phyloP scores from a whole-genome alignment of 768 basidiomycete species.

The Boletus vermiculosoides region DNA sequence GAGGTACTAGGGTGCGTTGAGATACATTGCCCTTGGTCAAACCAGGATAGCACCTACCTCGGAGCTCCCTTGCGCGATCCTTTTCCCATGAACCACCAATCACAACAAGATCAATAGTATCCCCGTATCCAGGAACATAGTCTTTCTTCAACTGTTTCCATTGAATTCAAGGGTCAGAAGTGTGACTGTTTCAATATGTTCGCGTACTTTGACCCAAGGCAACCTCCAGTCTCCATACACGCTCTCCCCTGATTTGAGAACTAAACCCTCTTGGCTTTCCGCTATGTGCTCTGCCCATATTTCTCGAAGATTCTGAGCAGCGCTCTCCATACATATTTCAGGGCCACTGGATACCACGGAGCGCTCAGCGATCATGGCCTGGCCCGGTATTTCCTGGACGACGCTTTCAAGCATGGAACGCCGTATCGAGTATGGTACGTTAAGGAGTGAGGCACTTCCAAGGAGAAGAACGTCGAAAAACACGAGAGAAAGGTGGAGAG shows the following conservation, averaged over 20 bases:
- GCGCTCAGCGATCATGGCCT: slow-evolving; percentile 62
- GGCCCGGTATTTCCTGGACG: slow-evolving; percentile 54
- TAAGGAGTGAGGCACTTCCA: slow-evolving; percentile 57
- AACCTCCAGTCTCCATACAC: slow-evolving; percentile 59
- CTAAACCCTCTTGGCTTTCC: slow-evolving; percentile 62
- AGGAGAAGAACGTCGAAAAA: slow-evolving; percentile 86
- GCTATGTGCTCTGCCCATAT: slow-evolving; percentile 54
- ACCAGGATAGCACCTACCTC: slow-evolving; percentile 46
- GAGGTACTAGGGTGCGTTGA: slow-evolving; percentile 49
- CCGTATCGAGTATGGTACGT: slow-evolving; percentile 55
- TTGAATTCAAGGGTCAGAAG: background rate
- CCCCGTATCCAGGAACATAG: slow-evolving; percentile 83
- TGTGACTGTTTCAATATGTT: slow-evolving; percentile 12
- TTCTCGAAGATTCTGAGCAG: slow-evolving; percentile 33
- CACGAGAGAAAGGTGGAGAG: slow-evolving; percentile 70
- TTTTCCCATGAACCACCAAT: slow-evolving; percentile 81
- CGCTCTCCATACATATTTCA: slow-evolving; percentile 7
- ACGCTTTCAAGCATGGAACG: slow-evolving; percentile 59
- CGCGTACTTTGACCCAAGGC: slow-evolving; percentile 76
- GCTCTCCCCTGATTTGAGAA: slow-evolving; percentile 74
- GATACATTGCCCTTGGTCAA: background rate
- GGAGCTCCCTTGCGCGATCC: slow-evolving; percentile 69
- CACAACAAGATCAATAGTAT: slow-evolving; percentile 75
- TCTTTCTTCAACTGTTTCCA: slow-evolving; percentile 66
- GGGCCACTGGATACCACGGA: slow-evolving; percentile 37